Evolutionary conservation across 2,329 filamentous ascomycete genomes (phyloP).

Genomic region (Penicillium sp.): DNA sequence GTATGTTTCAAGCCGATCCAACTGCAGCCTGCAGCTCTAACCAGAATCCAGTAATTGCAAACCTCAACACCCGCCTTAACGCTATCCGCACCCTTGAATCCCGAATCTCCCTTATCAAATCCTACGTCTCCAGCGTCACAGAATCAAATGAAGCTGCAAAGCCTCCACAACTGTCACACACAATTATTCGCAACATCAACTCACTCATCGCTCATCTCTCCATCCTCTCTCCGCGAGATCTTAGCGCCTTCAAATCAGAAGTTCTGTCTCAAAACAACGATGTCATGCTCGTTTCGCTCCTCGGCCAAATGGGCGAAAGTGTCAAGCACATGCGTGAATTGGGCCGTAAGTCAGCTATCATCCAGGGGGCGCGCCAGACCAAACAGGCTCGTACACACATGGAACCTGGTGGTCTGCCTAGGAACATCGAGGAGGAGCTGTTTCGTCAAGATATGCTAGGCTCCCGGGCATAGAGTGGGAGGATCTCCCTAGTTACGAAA

Average conservation of each 20-base stretch:
- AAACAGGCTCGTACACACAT: conserved; percentile 23
- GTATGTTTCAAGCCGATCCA: conserved; percentile 41
- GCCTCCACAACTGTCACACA: conserved; percentile 66
- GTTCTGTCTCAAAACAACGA: conserved; percentile 80
- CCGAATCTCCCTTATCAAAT: conserved; percentile 71
- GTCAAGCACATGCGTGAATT: conserved; percentile 72
- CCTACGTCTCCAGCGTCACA: conserved; percentile 76
- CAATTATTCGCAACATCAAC: conserved; percentile 84
- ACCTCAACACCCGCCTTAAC: conserved; percentile 84
- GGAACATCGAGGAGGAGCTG: conserved; percentile 35
- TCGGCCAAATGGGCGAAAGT: conserved; percentile 75
- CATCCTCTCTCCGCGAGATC: conserved; percentile 74
- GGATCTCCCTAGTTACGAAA: not conserved
- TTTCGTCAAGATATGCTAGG: conserved; percentile 19
- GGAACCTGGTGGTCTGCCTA: conserved; percentile 25
- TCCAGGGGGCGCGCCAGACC: conserved; percentile 51
- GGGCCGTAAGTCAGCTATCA: conserved; percentile 71
- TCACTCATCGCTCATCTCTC: conserved; percentile 82
- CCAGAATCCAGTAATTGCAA: conserved; percentile 57
- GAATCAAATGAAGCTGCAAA: conserved; percentile 53
- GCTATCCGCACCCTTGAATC: conserved; percentile 91
- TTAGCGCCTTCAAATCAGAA: conserved; percentile 69
- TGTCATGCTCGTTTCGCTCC: conserved; percentile 75
- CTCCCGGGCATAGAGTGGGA: not conserved
- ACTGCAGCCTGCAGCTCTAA: not conserved